Evolutionary conservation across 2,329 filamentous ascomycete genomes (phyloP).

Genomic region (Aspergillus fumigatiaffinis): DNA sequence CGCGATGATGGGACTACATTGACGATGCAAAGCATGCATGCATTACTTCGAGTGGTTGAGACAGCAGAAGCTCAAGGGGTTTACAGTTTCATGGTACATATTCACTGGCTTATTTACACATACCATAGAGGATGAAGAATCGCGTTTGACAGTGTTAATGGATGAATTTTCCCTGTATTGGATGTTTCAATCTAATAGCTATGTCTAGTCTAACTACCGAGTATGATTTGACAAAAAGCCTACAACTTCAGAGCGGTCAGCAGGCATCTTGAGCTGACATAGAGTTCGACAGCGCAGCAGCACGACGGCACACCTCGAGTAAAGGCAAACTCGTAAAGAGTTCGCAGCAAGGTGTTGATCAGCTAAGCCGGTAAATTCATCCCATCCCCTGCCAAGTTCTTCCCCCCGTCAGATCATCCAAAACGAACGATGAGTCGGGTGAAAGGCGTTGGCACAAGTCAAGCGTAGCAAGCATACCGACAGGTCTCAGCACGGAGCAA

Average conservation of each 20-base stretch:
- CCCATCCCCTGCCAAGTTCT: conserved; percentile 37
- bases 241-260: background rate
- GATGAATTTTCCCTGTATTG: background rate
- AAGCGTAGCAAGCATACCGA: conserved; percentile 24
- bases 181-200: background rate
- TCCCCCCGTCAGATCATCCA: conserved; percentile 30
- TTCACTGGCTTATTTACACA: background rate
- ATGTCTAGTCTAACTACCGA: background rate
- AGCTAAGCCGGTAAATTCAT: conserved; percentile 43
- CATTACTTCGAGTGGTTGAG: background rate
- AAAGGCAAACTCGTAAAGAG: conserved; percentile 5
- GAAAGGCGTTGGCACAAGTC: conserved; percentile 32
- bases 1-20: background rate
- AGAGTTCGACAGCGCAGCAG: background rate
- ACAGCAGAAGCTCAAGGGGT: background rate
- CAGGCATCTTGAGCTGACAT: background rate
- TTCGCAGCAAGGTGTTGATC: conserved; percentile 19
- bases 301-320: conserved; percentile 9
- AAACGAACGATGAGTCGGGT: conserved; percentile 33
- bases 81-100: background rate
- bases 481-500: conserved; percentile 13
- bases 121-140: background rate
- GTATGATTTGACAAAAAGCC: background rate
- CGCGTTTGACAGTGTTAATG: background rate
- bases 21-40: background rate